phyloP scores from a whole-genome alignment of 768 basidiomycete species.

The Mrakia blollopis region DNA sequence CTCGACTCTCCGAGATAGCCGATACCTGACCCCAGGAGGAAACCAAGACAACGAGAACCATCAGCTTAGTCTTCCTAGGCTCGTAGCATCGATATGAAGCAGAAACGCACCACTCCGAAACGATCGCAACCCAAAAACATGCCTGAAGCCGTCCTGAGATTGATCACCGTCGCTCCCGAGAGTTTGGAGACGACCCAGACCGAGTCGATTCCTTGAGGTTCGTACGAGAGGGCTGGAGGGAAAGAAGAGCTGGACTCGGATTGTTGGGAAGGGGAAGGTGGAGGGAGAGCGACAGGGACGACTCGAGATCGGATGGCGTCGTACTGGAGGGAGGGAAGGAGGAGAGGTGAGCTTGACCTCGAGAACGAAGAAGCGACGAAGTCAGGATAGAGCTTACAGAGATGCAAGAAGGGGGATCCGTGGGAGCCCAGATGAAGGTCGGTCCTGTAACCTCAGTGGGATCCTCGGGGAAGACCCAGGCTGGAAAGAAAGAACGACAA shows the following conservation, averaged over 20 bases:
- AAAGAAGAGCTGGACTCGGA: neutral
- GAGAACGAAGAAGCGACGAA: neutral
- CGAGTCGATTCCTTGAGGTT: conserved; percentile 74
- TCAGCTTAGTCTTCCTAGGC: neutral
- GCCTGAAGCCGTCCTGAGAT: conserved; percentile 69
- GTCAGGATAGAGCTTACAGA: conserved; percentile 16
- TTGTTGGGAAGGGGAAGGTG: neutral
- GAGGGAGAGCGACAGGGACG: conserved; percentile 22
- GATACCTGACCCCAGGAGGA: neutral
- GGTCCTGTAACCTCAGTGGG: conserved; percentile 30
- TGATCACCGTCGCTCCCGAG: conserved; percentile 75
- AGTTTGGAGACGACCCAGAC: conserved; percentile 88
- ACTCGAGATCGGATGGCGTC: conserved; percentile 29
- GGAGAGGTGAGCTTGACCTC: neutral
- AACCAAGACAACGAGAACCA: neutral
- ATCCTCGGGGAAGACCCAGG: conserved; percentile 31
- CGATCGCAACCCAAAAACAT: conserved; percentile 86
- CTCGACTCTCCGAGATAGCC: conserved; percentile 61
- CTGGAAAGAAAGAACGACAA: neutral
- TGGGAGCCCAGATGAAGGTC: conserved; percentile 32
- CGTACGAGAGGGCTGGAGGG: conserved; percentile 29
- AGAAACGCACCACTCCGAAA: conserved; percentile 72
- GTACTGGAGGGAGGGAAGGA: conserved; percentile 12
- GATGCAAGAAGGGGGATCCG: conserved; percentile 30
- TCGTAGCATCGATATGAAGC: neutral